Base-by-base conservation (phyloP, 2,329 filamentous ascomycete species). In the Periglandula ipomoeae region DNA sequence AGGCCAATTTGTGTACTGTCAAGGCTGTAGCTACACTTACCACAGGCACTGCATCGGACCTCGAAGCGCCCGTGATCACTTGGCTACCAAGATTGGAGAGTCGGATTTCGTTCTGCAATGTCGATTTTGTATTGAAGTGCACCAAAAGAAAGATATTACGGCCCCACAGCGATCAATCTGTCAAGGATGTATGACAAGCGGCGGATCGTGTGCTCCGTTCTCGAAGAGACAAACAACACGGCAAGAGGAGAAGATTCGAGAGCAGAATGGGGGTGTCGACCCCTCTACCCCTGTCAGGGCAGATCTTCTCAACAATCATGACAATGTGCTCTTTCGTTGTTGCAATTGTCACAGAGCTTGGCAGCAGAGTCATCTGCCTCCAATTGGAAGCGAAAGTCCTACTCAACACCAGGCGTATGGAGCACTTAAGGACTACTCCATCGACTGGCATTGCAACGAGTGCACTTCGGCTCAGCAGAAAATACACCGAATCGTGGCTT, bases 71-170 rank as follows among this genome's bases (percentile, higher is more conserved):
- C 78, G 93, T 52, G 89, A 95, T n/a, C 93, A 97, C 63, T 70
- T 93, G 32, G 88, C 88, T 9, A 97, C 89, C 22, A 98, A 97
- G 63, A 67, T 96, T 46, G 82, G 74, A 2, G 72, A 84, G 1
- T 81, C 84, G 2, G 68, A 84, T 34, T 97, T 95, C 57, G 83
- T 98, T 15, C 70, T 98, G 35, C 93, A 98, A 62, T 98, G 93
- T 68, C 84, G 82, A 55, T 85, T 83, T 49, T 98, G 93, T 62
- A 76, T 97, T 53, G 84, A 84, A 3, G 61, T 76, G 19, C 75
- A 82, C 41, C 70, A 72, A 52, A 82, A 81, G 60, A 90, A 86
- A 58, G 88, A 96, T 54, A 53, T 59, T 0, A 74, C 71, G 17
- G 82, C 84, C 1, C 90, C 93, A 0, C 75, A 82, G 52, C 76